Evolutionary conservation across 108 stramenopile genomes (phyloP).

Genomic region (Cyclotella kingstonii): DNA sequence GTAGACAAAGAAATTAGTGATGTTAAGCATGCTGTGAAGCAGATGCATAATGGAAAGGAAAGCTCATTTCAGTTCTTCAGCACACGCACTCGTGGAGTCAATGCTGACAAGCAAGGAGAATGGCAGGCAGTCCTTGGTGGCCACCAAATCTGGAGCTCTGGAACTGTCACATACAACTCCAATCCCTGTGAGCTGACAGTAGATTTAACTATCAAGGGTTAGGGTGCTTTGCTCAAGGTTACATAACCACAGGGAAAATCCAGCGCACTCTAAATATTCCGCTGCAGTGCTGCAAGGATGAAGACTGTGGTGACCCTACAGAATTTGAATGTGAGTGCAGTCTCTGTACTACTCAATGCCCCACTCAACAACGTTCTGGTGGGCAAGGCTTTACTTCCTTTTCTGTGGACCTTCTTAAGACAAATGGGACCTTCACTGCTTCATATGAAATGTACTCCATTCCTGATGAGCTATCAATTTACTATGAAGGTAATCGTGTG

Average conservation of each 20-base stretch:
- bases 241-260: background rate
- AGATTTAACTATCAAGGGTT: background rate
- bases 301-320: background rate
- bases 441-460: conserved; percentile 18
- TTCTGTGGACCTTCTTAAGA: background rate
- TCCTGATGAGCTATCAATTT: conserved; percentile 7
- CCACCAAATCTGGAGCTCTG: background rate
- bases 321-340: background rate
- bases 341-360: conserved; percentile 1
- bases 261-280: background rate
- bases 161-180: background rate
- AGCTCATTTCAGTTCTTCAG: background rate
- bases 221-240: background rate
- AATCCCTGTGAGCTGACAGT: background rate
- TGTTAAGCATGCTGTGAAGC: background rate
- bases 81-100: background rate
- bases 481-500: conserved; percentile 12
- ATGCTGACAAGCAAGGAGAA: background rate
- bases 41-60: background rate
- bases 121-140: background rate
- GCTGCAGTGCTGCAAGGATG: background rate
- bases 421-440: conserved; percentile 1
- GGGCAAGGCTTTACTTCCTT: conserved; percentile 4
- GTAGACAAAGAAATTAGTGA: background rate
- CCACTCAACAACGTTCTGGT: conserved; percentile 4